A percentile compares a stretch with the other conserved stretches of the same genome.
Evolutionary conservation across 2,329 filamentous ascomycete species (phyloP).

Genomic region (Tolypocladium paradoxum): DNA sequence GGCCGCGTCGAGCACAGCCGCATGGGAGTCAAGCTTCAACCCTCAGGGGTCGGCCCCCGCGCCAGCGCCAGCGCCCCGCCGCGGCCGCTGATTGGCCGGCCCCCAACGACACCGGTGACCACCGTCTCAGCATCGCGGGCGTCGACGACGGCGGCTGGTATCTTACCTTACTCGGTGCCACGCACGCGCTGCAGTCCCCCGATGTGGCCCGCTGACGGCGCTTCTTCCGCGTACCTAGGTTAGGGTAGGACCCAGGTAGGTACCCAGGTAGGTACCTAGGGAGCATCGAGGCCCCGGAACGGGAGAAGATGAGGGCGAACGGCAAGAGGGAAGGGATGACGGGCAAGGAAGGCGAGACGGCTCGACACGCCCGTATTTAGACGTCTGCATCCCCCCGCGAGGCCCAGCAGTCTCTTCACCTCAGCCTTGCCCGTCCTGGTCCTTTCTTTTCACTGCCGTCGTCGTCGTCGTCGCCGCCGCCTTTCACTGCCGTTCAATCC

Average conservation of each 20-base stretch:
- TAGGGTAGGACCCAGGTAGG: too few species aligned
- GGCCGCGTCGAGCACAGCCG: too few species aligned
- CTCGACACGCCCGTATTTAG: constrained; percentile 10
- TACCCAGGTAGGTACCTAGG: too few species aligned
- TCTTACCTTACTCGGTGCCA: too few species aligned
- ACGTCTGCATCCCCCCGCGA: constrained; percentile 6
- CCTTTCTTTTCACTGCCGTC: constrained; percentile 1
- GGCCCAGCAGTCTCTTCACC: neutral
- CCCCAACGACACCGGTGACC: neutral
- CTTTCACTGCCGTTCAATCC: constrained; percentile 18
- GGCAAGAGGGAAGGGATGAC: neutral
- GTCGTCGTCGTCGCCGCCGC: constrained; percentile 1
- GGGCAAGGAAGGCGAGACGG: too few species aligned
- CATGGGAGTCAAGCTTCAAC: neutral
- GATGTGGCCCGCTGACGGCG: too few species aligned
- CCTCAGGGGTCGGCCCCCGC: neutral
- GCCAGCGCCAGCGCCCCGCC: constrained; percentile 2
- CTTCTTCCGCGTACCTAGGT: too few species aligned
- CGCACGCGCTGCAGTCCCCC: too few species aligned
- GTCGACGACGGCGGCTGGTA: neutral
- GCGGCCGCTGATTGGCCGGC: constrained; percentile 4
- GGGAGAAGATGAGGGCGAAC: too few species aligned
- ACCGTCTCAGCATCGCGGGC: constrained; percentile 1
- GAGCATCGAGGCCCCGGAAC: too few species aligned
- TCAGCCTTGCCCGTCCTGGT: too few species aligned